These are phyloP conservation scores for Saprolegnia diclina DNA, from an alignment of 352 stramenopile species.

Conservation along the genomic window DNA sequence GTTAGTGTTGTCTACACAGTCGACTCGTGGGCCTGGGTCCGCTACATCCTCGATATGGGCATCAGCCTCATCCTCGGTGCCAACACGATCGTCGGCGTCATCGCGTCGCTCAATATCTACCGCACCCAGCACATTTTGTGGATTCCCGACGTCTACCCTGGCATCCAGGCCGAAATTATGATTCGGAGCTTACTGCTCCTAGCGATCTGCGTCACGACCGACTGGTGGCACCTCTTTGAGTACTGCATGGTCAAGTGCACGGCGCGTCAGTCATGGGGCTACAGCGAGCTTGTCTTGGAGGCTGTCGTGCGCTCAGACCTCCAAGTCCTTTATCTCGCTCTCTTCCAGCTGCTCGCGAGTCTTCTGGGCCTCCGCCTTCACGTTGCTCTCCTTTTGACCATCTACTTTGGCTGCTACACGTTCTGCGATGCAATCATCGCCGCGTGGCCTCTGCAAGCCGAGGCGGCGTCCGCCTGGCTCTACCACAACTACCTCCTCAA, in stretches of 20 bases:
- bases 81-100: neutral
- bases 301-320: neutral
- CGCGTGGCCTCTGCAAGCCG: neutral
- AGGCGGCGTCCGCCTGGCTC: neutral
- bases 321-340: constrained; percentile 2
- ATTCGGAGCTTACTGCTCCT: neutral
- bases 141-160: constrained; percentile 9
- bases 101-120: constrained; percentile 1
- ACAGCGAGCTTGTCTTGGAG: neutral
- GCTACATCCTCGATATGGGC: constrained; percentile 8
- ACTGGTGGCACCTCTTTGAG: constrained; percentile 6
- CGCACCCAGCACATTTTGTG: neutral
- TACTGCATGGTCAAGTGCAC: neutral
- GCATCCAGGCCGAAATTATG: neutral
- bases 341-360: neutral
- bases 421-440: neutral
- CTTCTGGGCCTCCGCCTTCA: neutral
- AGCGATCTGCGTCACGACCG: neutral
- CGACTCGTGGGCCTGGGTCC: constrained; percentile 9
- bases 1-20: neutral
- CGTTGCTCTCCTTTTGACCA: neutral
- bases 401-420: constrained; percentile 7
- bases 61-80: neutral
- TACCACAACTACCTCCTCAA: constrained; percentile 12
- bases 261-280: neutral